phyloP scores from a whole-genome alignment of 2,329 filamentous ascomycete genomes.

The Stagonosporopsis tanaceti region DNA sequence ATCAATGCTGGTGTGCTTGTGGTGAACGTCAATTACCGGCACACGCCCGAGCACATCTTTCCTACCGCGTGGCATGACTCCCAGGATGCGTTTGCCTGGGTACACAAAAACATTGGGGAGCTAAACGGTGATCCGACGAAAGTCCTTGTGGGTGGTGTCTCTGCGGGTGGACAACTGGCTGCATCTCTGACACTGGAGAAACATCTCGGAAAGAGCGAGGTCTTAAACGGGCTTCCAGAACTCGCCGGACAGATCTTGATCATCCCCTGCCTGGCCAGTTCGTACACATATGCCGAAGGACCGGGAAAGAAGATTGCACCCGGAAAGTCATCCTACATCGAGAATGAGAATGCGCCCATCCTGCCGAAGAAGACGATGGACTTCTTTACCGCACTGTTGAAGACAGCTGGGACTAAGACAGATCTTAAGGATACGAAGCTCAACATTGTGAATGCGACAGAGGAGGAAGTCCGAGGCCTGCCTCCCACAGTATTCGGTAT shows the following conservation, averaged over 20 bases:
- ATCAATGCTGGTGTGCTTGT: constrained; percentile 55
- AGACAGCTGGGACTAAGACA: constrained; percentile 13
- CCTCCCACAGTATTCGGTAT: constrained; percentile 59
- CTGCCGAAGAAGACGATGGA: constrained; percentile 50
- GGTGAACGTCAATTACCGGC: constrained; percentile 66
- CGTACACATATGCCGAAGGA: constrained; percentile 48
- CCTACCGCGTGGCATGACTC: constrained; percentile 63
- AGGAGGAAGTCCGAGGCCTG: constrained; percentile 52
- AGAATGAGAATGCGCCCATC: constrained; percentile 59
- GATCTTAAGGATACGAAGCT: constrained; percentile 45
- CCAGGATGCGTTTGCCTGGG: constrained; percentile 64
- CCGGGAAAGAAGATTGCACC: constrained; percentile 49
- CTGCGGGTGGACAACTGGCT: constrained; percentile 61
- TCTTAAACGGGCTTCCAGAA: constrained; percentile 33
- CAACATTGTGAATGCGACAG: constrained; percentile 44
- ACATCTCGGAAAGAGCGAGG: constrained; percentile 52
- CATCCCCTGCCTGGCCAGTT: constrained; percentile 50
- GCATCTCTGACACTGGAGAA: constrained; percentile 55
- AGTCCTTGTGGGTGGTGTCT: constrained; percentile 60
- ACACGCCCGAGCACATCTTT: constrained; percentile 63
- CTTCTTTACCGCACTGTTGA: constrained; percentile 41
- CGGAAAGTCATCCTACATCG: constrained; percentile 52
- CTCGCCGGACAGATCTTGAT: constrained; percentile 59
- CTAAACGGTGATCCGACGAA: constrained; percentile 52
- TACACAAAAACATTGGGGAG: constrained; percentile 54